A percentile compares a stretch with the other conserved stretches of the same genome.
These are phyloP conservation scores for Ophiocordyceps camponoti-rufipedis DNA, from an alignment of 2,329 filamentous ascomycete species.

Conservation along the genomic window DNA sequence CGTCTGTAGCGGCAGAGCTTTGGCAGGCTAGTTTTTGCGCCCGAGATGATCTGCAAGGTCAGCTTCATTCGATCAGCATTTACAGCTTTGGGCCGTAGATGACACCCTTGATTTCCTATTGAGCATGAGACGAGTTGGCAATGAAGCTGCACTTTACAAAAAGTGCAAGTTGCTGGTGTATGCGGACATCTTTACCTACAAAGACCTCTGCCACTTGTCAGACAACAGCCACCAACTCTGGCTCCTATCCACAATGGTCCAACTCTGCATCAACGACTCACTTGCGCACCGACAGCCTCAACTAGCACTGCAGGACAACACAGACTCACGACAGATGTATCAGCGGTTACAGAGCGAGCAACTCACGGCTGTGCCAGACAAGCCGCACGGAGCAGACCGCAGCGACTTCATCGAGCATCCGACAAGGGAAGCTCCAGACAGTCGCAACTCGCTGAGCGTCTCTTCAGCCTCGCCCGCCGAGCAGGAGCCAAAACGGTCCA, in stretches of 20 bases:
- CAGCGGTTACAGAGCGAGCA: slow-evolving; percentile 10
- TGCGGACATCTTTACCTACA: no score
- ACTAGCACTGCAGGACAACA: background rate
- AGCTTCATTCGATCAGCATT: background rate
- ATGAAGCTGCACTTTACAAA: no score
- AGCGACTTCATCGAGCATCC: slow-evolving; percentile 6
- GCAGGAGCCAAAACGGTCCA: slow-evolving; percentile 31
- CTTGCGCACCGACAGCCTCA: no score
- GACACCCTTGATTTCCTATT: no score
- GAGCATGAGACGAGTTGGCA: no score
- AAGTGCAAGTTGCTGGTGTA: background rate
- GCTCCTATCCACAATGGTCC: no score
- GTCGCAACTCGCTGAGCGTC: slow-evolving; percentile 10
- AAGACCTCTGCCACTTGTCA: no score
- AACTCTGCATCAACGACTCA: no score
- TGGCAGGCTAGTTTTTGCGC: background rate
- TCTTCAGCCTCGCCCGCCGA: slow-evolving; percentile 11
- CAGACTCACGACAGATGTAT: slow-evolving; percentile 9
- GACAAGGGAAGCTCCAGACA: slow-evolving; percentile 11
- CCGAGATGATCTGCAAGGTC: background rate
- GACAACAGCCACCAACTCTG: no score
- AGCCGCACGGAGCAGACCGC: slow-evolving; percentile 16
- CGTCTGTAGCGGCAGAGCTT: background rate
- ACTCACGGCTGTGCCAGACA: slow-evolving; percentile 10
- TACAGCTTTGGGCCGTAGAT: no score